Conservation (phyloP, 176 grass and related monocot species). For the Tillandsia fasciculata region DNA sequence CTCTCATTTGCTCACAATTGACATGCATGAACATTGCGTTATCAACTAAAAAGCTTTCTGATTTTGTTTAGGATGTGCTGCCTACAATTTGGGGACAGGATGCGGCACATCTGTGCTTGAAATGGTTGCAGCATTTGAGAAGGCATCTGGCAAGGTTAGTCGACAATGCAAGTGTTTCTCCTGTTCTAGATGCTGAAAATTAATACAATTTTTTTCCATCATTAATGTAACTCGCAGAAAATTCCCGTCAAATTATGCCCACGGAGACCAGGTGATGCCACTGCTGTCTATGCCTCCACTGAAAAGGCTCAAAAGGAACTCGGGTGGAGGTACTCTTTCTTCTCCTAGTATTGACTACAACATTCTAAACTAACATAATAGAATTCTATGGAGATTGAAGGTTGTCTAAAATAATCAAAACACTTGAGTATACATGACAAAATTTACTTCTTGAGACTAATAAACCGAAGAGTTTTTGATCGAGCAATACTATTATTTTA, state of each 20-base stretch:
- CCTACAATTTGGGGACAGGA: slow-evolving; percentile 83
- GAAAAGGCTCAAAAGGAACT: slow-evolving; percentile 64
- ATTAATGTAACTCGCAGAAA: slow-evolving; percentile 35
- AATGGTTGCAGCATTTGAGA: slow-evolving; percentile 74
- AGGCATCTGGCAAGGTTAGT: slow-evolving; percentile 73
- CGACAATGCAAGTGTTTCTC: not conserved
- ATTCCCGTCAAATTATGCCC: slow-evolving; percentile 68
- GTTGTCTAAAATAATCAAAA: no score
- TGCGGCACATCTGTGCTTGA: slow-evolving; percentile 78
- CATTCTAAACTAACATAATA: no score
- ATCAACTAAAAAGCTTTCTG: not conserved
- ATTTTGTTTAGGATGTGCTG: slow-evolving; percentile 51
- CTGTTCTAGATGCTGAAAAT: not conserved
- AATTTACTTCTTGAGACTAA: no score
- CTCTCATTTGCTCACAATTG: not conserved
- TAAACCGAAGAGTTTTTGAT: no score
- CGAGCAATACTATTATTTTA: no score
- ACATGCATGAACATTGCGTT: not conserved
- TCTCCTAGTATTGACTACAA: no score
- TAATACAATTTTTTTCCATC: slow-evolving; percentile 10
- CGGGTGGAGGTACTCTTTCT: slow-evolving; percentile 55
- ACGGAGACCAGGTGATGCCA: slow-evolving; percentile 69
- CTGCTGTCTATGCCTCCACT: slow-evolving; percentile 68
- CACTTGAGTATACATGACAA: no score
- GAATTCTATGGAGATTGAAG: no score